Evolutionary conservation across 352 stramenopile genomes (phyloP).

Genomic region (Pythium rishiriense): DNA sequence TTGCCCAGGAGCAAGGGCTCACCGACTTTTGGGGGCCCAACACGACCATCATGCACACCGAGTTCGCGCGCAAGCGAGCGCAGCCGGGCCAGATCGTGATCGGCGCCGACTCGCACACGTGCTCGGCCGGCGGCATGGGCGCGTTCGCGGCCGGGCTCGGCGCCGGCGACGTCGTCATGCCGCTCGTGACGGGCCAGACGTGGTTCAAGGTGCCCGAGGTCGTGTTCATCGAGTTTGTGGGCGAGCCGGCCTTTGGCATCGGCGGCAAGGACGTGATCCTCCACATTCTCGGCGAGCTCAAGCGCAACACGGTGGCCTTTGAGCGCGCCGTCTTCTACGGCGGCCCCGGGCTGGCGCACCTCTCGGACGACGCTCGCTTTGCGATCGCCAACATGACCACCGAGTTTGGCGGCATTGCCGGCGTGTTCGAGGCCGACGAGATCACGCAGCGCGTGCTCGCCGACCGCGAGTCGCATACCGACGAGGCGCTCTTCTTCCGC

Average conservation of each 20-base stretch:
- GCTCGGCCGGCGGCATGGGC: conserved; percentile 74
- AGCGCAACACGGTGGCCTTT: conserved; percentile 83
- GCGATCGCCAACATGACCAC: conserved; percentile 85
- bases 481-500: conserved; percentile 75
- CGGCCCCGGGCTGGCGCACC: conserved; percentile 52
- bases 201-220: conserved; percentile 86
- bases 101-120: conserved; percentile 78
- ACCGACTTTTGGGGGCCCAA: conserved; percentile 83
- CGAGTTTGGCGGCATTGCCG: conserved; percentile 81
- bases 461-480: conserved; percentile 53
- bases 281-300: conserved; percentile 75
- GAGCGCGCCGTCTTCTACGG: conserved; percentile 81
- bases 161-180: conserved; percentile 81
- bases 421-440: conserved; percentile 73
- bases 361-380: conserved; percentile 82
- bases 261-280: conserved; percentile 83
- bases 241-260: conserved; percentile 63
- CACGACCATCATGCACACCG: conserved; percentile 87
- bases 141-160: conserved; percentile 71
- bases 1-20: conserved; percentile 65
- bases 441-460: conserved; percentile 68
- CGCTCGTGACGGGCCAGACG: conserved; percentile 78
- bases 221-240: conserved; percentile 79
- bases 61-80: conserved; percentile 78
- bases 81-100: conserved; percentile 85